Percentiles rank a stretch among this genome's conserved stretches.
Evolutionary conservation across 331 rosid species (phyloP).

Genomic region (Acacia pycnantha): DNA sequence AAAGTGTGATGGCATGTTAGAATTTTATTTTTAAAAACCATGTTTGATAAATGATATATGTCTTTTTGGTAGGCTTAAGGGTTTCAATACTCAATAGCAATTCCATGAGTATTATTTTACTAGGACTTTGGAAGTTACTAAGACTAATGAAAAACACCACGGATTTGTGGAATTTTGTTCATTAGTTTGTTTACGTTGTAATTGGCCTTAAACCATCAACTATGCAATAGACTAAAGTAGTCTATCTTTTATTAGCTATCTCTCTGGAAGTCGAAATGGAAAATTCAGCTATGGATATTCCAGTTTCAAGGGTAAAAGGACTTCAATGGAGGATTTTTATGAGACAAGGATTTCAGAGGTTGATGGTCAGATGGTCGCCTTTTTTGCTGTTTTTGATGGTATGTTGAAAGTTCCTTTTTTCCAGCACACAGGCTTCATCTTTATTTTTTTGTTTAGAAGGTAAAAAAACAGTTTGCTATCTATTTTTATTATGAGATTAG

Average conservation of each 20-base stretch:
- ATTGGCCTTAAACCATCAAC: constrained; percentile 12
- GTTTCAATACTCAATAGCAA: constrained; percentile 25
- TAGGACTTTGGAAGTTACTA: not conserved
- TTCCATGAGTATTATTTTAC: not conserved
- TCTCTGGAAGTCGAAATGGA: constrained; percentile 59
- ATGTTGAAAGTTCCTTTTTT: constrained; percentile 29
- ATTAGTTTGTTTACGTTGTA: not conserved
- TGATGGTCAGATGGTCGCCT: constrained; percentile 80
- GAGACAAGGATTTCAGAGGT: constrained; percentile 73
- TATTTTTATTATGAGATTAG: not conserved
- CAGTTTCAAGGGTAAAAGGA: constrained; percentile 83
- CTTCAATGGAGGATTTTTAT: constrained; percentile 93
- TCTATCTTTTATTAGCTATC: constrained; percentile 42
- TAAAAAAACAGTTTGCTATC: not conserved
- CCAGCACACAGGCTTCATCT: not conserved
- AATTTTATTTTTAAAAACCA: not conserved
- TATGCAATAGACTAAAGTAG: constrained; percentile 20
- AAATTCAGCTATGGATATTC: constrained; percentile 87
- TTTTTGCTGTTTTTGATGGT: constrained; percentile 94
- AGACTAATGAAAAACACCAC: not conserved
- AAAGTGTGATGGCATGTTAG: not conserved
- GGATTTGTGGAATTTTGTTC: constrained; percentile 5
- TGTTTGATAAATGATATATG: not conserved
- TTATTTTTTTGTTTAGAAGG: too few species aligned
- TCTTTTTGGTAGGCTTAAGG: not conserved